Evolutionary conservation across 768 basidiomycete species (phyloP).

Genomic region (Podaxis sp.): DNA sequence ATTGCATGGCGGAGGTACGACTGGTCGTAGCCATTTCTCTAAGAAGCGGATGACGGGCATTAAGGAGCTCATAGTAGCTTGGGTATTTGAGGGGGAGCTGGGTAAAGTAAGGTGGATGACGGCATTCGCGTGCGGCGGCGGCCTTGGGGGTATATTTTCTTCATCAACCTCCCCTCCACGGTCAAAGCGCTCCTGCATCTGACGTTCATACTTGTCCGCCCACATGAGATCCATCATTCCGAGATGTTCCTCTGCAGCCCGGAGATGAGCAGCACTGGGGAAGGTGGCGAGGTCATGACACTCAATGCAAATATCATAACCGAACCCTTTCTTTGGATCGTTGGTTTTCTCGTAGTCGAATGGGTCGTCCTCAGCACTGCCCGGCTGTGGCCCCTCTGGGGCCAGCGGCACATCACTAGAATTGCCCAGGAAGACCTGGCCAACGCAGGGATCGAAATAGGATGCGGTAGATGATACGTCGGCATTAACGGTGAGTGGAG

Average conservation of each 20-base stretch:
- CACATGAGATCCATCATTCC: conserved; percentile 65
- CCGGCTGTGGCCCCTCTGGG: conserved; percentile 21
- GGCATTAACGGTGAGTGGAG: conserved; percentile 15
- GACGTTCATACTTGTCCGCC: conserved; percentile 43
- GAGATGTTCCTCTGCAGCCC: conserved; percentile 77
- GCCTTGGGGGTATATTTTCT: conserved; percentile 41
- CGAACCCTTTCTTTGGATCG: conserved; percentile 50
- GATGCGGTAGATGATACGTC: conserved; percentile 36
- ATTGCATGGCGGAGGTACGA: conserved; percentile 14
- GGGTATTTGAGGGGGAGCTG: conserved; percentile 57
- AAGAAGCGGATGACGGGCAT: conserved; percentile 68
- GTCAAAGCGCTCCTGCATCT: conserved; percentile 15
- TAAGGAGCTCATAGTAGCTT: conserved; percentile 54
- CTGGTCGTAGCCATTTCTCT: conserved; percentile 61
- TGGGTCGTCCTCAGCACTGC: conserved; percentile 32
- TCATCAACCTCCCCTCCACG: conserved; percentile 23
- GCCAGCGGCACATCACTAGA: conserved; percentile 72
- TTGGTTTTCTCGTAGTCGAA: conserved; percentile 44
- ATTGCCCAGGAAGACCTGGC: conserved; percentile 82
- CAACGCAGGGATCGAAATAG: conserved; percentile 55
- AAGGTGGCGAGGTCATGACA: conserved; percentile 81
- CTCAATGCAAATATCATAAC: conserved; percentile 87
- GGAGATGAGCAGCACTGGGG: conserved; percentile 63
- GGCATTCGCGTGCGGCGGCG: conserved; percentile 69
- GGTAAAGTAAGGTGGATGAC: conserved; percentile 79